Percentiles rank a stretch among this genome's conserved stretches.
Evolutionary conservation across 345 rosid genomes (phyloP).

Genomic region (thale cress (Arabidopsis thaliana)): TAIR10.1 NC_003070.9:12152501-12153000

Average conservation of each 20-base stretch:
- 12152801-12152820: conserved; percentile 81
- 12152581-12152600: background rate
- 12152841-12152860: background rate
- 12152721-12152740: background rate
- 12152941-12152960: conserved; percentile 61
- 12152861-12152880: background rate
- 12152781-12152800: conserved; percentile 79
- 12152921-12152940: conserved; percentile 73
- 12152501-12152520: background rate
- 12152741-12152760: conserved; percentile 21
- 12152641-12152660: background rate
- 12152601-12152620: background rate
- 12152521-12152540: conserved; percentile 15
- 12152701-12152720: background rate
- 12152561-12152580: background rate
- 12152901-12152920: conserved; percentile 86
- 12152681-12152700: conserved; percentile 5
- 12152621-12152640: conserved; percentile 14
- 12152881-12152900: conserved; percentile 19
- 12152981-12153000: conserved; percentile 53
- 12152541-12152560: background rate
- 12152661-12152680: conserved; percentile 12
- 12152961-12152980: conserved; percentile 64
- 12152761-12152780: conserved; percentile 65
- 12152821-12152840: conserved; percentile 47